Evolutionary conservation across 2,329 filamentous ascomycete species (phyloP), one percentile per base, ranked within the genome.

Genomic region (Colletotrichum sp.): DNA sequence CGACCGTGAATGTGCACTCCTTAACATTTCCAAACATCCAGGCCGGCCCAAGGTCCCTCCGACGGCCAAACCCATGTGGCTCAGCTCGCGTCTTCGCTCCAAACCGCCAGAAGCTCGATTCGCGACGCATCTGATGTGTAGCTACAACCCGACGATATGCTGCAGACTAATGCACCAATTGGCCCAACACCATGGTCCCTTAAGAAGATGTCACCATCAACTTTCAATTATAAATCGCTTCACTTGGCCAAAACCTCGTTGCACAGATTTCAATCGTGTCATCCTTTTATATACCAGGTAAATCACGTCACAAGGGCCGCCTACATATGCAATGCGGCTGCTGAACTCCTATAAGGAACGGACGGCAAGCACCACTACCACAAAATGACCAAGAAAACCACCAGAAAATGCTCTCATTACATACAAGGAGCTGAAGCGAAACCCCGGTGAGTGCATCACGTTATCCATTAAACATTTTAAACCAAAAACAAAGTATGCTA

Each of bases 351-450:
- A n/a, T 39, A 75, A 75, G 26, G 73, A 77, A 73, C 32, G 74
- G 74, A 77, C 69, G 76, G 74, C 76, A 73, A 73, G 34, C 65
- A 74, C 76, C 76, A 77, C 69, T 77, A 77, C 74, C 65, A 44
- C 62, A 24, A 63, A 57, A 70, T 63, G 21, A 21, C 59, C 52
- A 26, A 36, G 65, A 74, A 67, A 28, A 77, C 49, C 69, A 60
- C 24, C 49, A 69, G 57, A 26, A 65, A 66, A 66, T 66, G 52
- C 59, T 55, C 39, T 68, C 67, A 69, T 72, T 76, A 76, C 32
- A 57, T 72, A 72, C 49, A 77, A 65, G 44, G 16, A 72, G 39
- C 39, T 28, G 64, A 69, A 69, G 44, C 36, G 28, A 75, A 63
- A 66, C 44, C 57, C 44, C 21, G 32, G 34, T 39, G 44, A 66